Percentiles rank a stretch among this genome's conserved stretches.
Evolutionary conservation across 73 alveolate genomes (phyloP).

Genomic region (Paramecium sexaurelia): DNA sequence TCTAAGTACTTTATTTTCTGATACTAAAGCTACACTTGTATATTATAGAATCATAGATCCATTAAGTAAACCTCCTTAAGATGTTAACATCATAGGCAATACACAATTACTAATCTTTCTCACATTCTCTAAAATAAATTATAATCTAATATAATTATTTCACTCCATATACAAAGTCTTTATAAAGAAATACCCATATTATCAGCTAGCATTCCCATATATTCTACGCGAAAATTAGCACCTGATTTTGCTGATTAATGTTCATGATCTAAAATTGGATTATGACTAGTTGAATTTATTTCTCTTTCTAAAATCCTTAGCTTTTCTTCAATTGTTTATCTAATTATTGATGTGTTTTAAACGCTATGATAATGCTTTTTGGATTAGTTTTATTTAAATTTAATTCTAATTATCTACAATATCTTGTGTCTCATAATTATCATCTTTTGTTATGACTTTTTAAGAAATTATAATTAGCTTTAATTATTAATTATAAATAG

Average conservation of each 20-base stretch:
- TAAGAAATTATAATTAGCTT: not conserved
- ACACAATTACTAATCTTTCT: constrained; percentile 69
- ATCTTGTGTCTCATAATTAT: not conserved
- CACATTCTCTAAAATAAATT: constrained; percentile 40
- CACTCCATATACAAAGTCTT: constrained; percentile 37
- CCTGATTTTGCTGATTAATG: constrained; percentile 64
- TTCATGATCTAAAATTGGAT: constrained; percentile 73
- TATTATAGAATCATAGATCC: constrained; percentile 76
- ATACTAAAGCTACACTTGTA: constrained; percentile 75
- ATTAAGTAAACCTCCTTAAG: constrained; percentile 68
- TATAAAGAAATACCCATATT: not conserved
- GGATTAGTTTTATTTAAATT: not conserved
- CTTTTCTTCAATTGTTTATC: constrained; percentile 61
- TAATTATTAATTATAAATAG: not conserved
- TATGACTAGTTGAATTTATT: constrained; percentile 75
- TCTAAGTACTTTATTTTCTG: constrained; percentile 76
- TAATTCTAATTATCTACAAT: not conserved
- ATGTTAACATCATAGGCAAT: constrained; percentile 70
- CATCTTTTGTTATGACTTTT: not conserved
- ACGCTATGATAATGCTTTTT: not conserved
- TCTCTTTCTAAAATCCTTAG: constrained; percentile 65
- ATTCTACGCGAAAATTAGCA: constrained; percentile 83
- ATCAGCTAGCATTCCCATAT: constrained; percentile 73
- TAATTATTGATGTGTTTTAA: constrained; percentile 64
- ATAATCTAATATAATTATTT: not conserved